Evolutionary conservation across 345 rosid genomes (phyloP).

Genomic region (Ceriops decandra): DNA sequence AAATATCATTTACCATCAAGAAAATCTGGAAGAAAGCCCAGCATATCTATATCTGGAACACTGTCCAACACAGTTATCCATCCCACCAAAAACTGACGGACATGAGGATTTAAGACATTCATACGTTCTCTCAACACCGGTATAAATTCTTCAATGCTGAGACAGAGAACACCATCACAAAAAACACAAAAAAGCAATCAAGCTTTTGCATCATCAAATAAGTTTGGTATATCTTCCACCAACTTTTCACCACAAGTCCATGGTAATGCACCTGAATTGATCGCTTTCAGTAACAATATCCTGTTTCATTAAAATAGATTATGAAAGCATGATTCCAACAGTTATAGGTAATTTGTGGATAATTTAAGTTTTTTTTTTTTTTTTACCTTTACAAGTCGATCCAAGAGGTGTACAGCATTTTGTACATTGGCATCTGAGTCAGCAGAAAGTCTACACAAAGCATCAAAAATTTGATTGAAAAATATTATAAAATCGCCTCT

Average conservation of each 20-base stretch:
- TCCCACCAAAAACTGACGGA: constrained; percentile 98
- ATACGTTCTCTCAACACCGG: constrained; percentile 94
- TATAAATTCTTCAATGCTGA: constrained; percentile 98
- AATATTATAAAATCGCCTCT: constrained; percentile 94
- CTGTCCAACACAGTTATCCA: constrained; percentile 99
- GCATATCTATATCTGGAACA: constrained; percentile 99
- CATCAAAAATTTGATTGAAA: constrained; percentile 95
- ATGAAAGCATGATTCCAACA: constrained; percentile 14
- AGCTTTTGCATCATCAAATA: not conserved
- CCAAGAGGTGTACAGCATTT: constrained; percentile 98
- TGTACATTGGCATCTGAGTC: constrained; percentile 98
- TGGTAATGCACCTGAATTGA: constrained; percentile 78
- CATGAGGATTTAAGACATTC: constrained; percentile 88
- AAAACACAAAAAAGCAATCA: constrained; percentile 15
- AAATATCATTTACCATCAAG: constrained; percentile 73
- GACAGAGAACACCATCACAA: constrained; percentile 11
- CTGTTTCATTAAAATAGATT: constrained; percentile 50
- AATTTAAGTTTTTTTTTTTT: not conserved
- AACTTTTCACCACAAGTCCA: constrained; percentile 5
- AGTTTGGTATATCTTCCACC: not conserved
- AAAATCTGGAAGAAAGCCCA: constrained; percentile 99
- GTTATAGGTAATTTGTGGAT: not conserved
- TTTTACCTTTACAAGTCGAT: constrained; percentile 91
- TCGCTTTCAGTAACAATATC: constrained; percentile 99
- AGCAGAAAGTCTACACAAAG: constrained; percentile 92